Base-by-base conservation (phyloP, 1,284 basidiomycete species). In the Ceratobasidium sp. region DNA sequence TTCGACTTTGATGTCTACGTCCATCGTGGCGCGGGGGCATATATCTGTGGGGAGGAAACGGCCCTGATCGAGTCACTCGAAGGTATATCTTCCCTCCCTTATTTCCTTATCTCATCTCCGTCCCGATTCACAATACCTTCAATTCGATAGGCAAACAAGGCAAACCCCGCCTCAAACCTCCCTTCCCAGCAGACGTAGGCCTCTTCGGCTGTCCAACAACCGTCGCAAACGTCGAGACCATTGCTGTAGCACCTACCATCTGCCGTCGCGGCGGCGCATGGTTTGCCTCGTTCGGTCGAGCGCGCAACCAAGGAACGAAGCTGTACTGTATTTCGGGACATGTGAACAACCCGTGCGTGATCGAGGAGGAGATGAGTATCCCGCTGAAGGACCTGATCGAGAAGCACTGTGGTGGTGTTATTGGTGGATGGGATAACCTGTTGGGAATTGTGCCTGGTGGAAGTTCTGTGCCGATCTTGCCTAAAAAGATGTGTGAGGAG, bases 291-390 rank as follows among this genome's bases (percentile, higher is more conserved):
- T 99, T 99, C 83, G 97, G 97, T 40, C 89, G 97, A 63, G 94
- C 96, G 84, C 90, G 97, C 82, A 99, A 99, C 86, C 92, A 95
- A 84, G 97, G 97, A 23, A 98, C 97, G 66, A 99, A 99, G 88
- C 86, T 99, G 39, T 99, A 93, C 87, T 97, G 97, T 86, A 94
- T 99, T 83, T 95, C 93, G 67, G 97, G 97, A 0, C 97, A 99
- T 84, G 97, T 99, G 83, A 99, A 99, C 88, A 97, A 96, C 87
- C 97, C 98, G 2, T 98, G 96, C 85, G 97, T 99, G 53, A 91
- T 99, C 55, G 97, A 99, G 88, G 98, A 99, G 86, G 97, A 99
- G 89, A 99, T 99, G 97, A 95, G 94, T 81, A 99, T 99, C 79
- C 96, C 97, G 20, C 86, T 99, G 79, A 93, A 94, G 86, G 97